phyloP scores from a whole-genome alignment of 225 moss, liverwort and hornwort genomes.

The Neckera pumila region DNA sequence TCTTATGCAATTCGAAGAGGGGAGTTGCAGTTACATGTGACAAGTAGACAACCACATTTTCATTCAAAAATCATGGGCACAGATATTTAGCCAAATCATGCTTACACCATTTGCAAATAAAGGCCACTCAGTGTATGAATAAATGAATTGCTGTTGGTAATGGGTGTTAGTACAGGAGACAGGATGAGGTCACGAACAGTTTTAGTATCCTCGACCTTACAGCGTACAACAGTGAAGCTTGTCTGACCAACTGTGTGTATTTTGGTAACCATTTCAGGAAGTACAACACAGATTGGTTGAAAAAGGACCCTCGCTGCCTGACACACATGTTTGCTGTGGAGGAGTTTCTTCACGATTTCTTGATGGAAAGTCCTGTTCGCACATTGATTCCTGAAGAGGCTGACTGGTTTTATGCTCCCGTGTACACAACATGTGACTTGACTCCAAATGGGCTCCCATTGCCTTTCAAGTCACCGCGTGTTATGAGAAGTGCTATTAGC shows the following conservation, averaged over 20 bases:
- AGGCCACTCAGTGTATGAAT: not conserved
- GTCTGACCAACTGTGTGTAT: not conserved
- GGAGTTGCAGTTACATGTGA: not conserved
- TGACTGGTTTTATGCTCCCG: slow-evolving; percentile 86
- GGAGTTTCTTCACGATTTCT: slow-evolving; percentile 63
- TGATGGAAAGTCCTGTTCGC: slow-evolving; percentile 65
- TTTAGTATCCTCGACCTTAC: not conserved
- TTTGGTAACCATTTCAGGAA: slow-evolving; percentile 18
- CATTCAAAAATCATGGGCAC: not conserved
- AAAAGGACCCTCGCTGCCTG: slow-evolving; percentile 69
- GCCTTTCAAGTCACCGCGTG: slow-evolving; percentile 74
- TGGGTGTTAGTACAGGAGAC: not conserved
- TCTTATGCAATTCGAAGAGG: not conserved
- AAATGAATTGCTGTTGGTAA: not conserved
- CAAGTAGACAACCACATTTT: not conserved
- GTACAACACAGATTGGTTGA: slow-evolving; percentile 52
- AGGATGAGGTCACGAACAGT: not conserved
- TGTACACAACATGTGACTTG: slow-evolving; percentile 85
- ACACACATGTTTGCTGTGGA: slow-evolving; percentile 90
- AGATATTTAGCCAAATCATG: not conserved
- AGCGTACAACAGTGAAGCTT: not conserved
- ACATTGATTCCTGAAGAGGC: slow-evolving; percentile 70
- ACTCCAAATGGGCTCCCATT: slow-evolving; percentile 72
- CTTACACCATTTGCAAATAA: not conserved
- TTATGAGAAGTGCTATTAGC: slow-evolving; percentile 78